phyloP scores from a whole-genome alignment of 805 yeast species.

The Zygoascus tannicola region DNA sequence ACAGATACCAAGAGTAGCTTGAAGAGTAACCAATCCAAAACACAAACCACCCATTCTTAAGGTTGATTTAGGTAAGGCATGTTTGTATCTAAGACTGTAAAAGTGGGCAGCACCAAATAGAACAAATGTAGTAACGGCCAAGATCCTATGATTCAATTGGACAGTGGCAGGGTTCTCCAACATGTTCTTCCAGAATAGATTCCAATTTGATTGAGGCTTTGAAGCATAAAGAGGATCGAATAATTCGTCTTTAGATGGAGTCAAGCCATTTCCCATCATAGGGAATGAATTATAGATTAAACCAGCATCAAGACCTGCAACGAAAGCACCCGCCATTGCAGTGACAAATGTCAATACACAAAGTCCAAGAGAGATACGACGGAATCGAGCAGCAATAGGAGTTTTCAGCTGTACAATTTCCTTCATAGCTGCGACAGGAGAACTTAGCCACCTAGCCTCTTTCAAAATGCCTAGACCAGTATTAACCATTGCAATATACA shows the following conservation, averaged over 20 bases:
- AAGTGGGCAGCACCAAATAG: constrained; percentile 62
- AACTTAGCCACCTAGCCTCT: constrained; percentile 58
- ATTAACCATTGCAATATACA: constrained; percentile 84
- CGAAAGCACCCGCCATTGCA: constrained; percentile 96
- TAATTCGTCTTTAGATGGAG: constrained; percentile 72
- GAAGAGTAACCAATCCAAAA: constrained; percentile 77
- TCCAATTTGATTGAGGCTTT: constrained; percentile 33
- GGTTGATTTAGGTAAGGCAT: constrained; percentile 47
- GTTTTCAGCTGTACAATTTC: constrained; percentile 51
- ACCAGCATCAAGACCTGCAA: constrained; percentile 97
- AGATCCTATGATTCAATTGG: constrained; percentile 78
- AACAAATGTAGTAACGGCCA: constrained; percentile 75
- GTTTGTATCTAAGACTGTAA: constrained; percentile 49
- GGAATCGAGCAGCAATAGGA: constrained; percentile 49
- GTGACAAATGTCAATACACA: constrained; percentile 70
- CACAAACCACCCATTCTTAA: constrained; percentile 50
- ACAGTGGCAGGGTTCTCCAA: constrained; percentile 95
- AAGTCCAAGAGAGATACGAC: constrained; percentile 46
- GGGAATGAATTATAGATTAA: constrained; percentile 94
- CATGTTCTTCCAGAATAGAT: constrained; percentile 77
- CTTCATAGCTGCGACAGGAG: constrained; percentile 49
- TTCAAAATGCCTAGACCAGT: constrained; percentile 78
- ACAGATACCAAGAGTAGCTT: constrained; percentile 76
- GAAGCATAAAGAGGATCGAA: constrained; percentile 66
- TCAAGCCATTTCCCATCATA: constrained; percentile 70